These are phyloP conservation scores for Nigrospora sphaerica DNA, from an alignment of 2,329 filamentous ascomycete genomes.

Conservation along the genomic window DNA sequence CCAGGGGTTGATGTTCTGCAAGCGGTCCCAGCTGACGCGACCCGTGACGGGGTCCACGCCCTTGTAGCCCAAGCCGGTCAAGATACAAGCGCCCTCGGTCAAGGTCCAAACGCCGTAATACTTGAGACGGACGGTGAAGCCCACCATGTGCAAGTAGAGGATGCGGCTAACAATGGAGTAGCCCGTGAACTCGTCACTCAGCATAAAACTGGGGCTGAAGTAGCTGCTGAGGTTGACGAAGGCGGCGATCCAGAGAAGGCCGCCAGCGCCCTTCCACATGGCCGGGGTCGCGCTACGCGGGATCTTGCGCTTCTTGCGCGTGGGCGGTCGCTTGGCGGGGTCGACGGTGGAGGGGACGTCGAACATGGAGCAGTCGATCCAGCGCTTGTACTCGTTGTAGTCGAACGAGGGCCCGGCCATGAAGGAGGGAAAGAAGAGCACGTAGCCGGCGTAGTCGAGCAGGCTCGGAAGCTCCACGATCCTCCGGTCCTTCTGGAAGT, in stretches of 20 bases:
- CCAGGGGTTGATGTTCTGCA: conserved; percentile 84
- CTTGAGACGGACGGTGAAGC: conserved; percentile 75
- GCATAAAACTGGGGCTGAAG: conserved; percentile 58
- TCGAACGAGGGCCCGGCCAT: conserved; percentile 91
- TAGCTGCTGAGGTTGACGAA: conserved; percentile 67
- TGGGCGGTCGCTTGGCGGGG: conserved; percentile 75
- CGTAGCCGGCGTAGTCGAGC: conserved; percentile 81
- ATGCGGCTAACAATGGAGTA: conserved; percentile 67
- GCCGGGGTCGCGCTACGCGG: conserved; percentile 86
- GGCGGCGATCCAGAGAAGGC: conserved; percentile 70
- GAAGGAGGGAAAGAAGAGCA: conserved; percentile 89
- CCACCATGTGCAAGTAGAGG: conserved; percentile 77
- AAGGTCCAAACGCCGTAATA: conserved; percentile 96
- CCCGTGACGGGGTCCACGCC: conserved; percentile 80
- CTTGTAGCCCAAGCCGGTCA: conserved; percentile 90
- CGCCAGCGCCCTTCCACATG: conserved; percentile 63
- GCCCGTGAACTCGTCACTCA: conserved; percentile 58
- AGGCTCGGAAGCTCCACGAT: conserved; percentile 67
- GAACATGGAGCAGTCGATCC: conserved; percentile 94
- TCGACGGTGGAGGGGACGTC: conserved; percentile 76
- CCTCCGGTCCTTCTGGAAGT: conserved; percentile 77
- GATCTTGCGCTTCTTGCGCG: conserved; percentile 84
- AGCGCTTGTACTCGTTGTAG: conserved; percentile 83
- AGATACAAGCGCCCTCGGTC: conserved; percentile 89
- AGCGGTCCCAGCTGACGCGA: conserved; percentile 77